A percentile compares a stretch with the other conserved stretches of the same genome.
Conservation (phyloP, 192 early-diverging fungal species). For the Fimicolochytrium jonesii region DNA sequence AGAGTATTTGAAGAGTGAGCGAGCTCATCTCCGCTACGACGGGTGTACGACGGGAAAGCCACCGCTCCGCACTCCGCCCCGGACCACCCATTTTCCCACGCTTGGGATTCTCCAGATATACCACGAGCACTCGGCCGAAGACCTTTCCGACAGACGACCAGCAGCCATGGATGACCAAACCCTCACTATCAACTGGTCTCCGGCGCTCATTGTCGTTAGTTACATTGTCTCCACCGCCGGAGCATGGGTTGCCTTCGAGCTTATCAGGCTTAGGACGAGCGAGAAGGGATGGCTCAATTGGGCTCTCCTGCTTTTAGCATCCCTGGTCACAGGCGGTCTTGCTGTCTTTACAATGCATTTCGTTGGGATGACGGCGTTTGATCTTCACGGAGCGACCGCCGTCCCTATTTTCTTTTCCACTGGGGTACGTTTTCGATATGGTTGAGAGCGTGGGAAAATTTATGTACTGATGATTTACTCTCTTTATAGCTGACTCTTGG, state of each 20-base stretch:
- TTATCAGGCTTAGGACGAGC: conserved; percentile 4
- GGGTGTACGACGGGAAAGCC: too few species aligned
- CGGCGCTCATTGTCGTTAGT: conserved; percentile 3
- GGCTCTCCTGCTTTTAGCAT: conserved; percentile 13
- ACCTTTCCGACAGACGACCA: too few species aligned
- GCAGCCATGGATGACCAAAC: too few species aligned
- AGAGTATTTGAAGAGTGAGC: too few species aligned
- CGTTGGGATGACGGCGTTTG: conserved; percentile 17
- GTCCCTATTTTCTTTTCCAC: conserved; percentile 1
- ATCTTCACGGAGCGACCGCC: background rate
- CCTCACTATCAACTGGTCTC: conserved; percentile 4
- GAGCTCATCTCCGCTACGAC: too few species aligned
- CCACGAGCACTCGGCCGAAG: too few species aligned
- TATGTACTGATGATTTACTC: too few species aligned
- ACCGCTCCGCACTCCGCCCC: too few species aligned
- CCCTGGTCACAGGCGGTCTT: conserved; percentile 6
- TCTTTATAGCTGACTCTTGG: background rate
- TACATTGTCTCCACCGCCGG: conserved; percentile 17
- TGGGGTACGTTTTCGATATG: too few species aligned
- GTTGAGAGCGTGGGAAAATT: too few species aligned
- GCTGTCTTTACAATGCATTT: conserved; percentile 26
- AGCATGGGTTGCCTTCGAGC: conserved; percentile 19
- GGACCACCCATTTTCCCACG: too few species aligned
- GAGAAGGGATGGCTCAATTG: conserved; percentile 16
- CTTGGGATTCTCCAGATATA: too few species aligned